A percentile compares a stretch with the other conserved stretches of the same genome.
Evolutionary conservation across 352 stramenopile genomes (phyloP).

Genomic region (Globisporangium ultimum): DNA sequence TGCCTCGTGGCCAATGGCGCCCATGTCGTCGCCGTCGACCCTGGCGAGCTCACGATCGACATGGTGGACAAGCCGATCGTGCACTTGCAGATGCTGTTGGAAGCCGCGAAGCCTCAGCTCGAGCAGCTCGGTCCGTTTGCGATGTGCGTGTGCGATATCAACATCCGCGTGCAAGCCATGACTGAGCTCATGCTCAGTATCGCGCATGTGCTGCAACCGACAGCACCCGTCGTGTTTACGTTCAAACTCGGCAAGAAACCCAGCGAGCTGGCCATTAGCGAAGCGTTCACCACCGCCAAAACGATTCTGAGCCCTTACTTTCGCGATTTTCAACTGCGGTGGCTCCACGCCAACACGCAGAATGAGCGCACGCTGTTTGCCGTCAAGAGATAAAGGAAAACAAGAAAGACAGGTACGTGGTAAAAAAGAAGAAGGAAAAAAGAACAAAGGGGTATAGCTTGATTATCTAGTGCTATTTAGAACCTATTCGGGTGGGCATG

Average conservation of each 20-base stretch:
- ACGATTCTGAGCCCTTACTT: slow-evolving; percentile 15
- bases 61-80: slow-evolving; percentile 23
- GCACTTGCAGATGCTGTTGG: slow-evolving; percentile 39
- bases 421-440: not conserved
- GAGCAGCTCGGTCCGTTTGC: slow-evolving; percentile 27
- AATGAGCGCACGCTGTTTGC: slow-evolving; percentile 46
- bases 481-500: not conserved
- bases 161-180: slow-evolving; percentile 29
- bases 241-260: slow-evolving; percentile 40
- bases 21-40: slow-evolving; percentile 48
- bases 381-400: slow-evolving; percentile 11
- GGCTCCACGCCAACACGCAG: slow-evolving; percentile 42
- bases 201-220: slow-evolving; percentile 17
- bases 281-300: slow-evolving; percentile 13
- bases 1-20: slow-evolving; percentile 39
- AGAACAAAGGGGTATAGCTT: not conserved
- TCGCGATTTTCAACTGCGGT: slow-evolving; percentile 17
- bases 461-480: slow-evolving; percentile 3
- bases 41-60: slow-evolving; percentile 40
- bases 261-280: slow-evolving; percentile 16
- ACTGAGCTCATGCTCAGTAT: slow-evolving; percentile 22
- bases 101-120: slow-evolving; percentile 28
- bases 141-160: slow-evolving; percentile 51
- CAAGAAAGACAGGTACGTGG: not conserved
- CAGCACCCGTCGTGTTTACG: slow-evolving; percentile 26